Percentiles rank a stretch among this genome's conserved stretches.
These are phyloP conservation scores for Ophiocordyceps robertsii DNA, from an alignment of 2,329 filamentous ascomycete species.

Conservation along the genomic window DNA sequence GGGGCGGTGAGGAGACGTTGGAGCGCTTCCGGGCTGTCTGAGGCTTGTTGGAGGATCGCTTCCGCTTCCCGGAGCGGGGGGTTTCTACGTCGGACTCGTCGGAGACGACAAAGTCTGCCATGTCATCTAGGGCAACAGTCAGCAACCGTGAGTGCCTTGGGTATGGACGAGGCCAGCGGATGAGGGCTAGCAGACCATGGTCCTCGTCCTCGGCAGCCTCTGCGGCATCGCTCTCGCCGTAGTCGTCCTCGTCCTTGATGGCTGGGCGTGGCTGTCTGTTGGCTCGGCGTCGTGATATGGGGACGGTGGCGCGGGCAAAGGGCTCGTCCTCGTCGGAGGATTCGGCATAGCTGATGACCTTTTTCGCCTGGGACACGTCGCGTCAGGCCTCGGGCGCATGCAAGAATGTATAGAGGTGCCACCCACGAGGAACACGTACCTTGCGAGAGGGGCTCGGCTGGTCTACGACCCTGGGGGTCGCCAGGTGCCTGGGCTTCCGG, in stretches of 20 bases:
- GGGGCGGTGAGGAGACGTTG: constrained; percentile 31
- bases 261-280: constrained; percentile 38
- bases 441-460: constrained; percentile 69
- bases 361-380: constrained; percentile 29
- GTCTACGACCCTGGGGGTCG: constrained; percentile 12
- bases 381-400: not conserved
- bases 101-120: constrained; percentile 77
- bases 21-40: constrained; percentile 48
- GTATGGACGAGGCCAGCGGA: not conserved
- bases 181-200: constrained; percentile 31
- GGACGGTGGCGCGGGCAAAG: constrained; percentile 34
- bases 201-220: constrained; percentile 50
- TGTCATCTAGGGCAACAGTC: constrained; percentile 35
- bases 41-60: constrained; percentile 46
- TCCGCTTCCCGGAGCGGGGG: constrained; percentile 56
- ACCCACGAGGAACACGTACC: constrained; percentile 29
- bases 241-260: constrained; percentile 55
- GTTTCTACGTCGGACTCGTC: constrained; percentile 66
- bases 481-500: constrained; percentile 9
- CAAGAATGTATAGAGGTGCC: not conserved
- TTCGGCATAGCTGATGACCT: constrained; percentile 67
- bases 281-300: constrained; percentile 23
- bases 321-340: constrained; percentile 70
- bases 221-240: constrained; percentile 50
- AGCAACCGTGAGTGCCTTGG: constrained; percentile 2